Evolutionary conservation across 148 eudicot genomes (phyloP).

Genomic region (Linanthus parryae): DNA sequence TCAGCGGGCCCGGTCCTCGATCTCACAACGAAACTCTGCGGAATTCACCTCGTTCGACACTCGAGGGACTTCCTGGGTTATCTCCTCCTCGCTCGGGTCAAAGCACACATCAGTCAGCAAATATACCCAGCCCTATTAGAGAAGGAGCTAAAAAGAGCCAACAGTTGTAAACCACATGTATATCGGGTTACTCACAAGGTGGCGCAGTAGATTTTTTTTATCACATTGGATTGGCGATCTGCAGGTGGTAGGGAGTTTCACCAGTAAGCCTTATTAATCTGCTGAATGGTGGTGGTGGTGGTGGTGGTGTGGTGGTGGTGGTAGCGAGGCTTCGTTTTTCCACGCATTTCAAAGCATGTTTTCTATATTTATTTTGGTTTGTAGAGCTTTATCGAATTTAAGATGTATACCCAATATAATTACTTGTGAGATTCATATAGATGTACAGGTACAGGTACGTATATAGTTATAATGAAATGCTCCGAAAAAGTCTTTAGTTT

Average conservation of each 20-base stretch:
- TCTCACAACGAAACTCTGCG: slow-evolving; percentile 18
- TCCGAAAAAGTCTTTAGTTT: too few species aligned
- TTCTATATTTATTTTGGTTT: background rate
- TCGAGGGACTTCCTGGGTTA: slow-evolving; percentile 24
- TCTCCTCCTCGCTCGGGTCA: slow-evolving; percentile 11
- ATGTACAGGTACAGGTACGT: too few species aligned
- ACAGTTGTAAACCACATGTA: background rate
- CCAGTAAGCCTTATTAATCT: slow-evolving; percentile 1
- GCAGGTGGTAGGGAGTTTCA: slow-evolving; percentile 8
- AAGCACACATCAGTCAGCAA: slow-evolving; percentile 5
- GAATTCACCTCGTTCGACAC: slow-evolving; percentile 28
- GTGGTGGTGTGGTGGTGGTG: background rate
- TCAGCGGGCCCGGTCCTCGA: slow-evolving; percentile 24
- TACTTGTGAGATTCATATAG: too few species aligned
- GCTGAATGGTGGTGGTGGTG: background rate
- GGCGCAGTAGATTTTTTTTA: too few species aligned
- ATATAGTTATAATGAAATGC: too few species aligned
- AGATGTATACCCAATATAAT: background rate
- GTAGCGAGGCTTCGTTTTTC: slow-evolving; percentile 1
- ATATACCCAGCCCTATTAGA: background rate
- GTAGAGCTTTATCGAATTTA: background rate
- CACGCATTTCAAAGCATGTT: slow-evolving; percentile 9
- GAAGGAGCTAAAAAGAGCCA: background rate
- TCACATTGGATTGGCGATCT: background rate
- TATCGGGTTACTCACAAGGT: too few species aligned